Base-by-base conservation (phyloP, 306 rosid species). In the Quillaja saponaria region DNA sequence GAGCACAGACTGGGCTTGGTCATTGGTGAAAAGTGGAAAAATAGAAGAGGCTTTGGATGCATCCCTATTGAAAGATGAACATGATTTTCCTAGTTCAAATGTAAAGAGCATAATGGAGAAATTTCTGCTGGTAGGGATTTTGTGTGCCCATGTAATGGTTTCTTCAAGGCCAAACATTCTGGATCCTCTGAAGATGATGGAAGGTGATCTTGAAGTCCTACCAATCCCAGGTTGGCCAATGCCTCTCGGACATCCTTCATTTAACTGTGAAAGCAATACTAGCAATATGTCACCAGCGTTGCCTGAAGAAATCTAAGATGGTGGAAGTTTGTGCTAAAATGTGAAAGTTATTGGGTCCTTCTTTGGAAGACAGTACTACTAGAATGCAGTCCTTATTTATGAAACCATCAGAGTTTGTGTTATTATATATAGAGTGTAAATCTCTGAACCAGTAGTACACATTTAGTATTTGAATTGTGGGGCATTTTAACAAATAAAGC, bases 1-100 rank as follows among this genome's bases (percentile, higher is more conserved):
- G 80, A 67, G 79, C 58, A 80, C 85, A 0, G 88, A 83, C 55
- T 83, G 83, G 88, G 88, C 66, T 38, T 83, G 85, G 88, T 76
- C 85, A 3, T 39, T 80, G 48, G 64, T 76, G 19, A 83, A 73
- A 74, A 67, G 66, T 25, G 81, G 85, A 13, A 70, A 67, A 60
- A 46, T 71, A 10, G 81, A 68, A 34, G 48, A 63, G 53, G 80
- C 81, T 49, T n/a, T 83, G 13, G 80, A 79, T 13, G 45, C 61
- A 6, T 73, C 78, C 3, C 47, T 83, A 55, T 13, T 69, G 48
- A 63, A 40, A 25, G 72, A 79, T 10, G 77, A 57, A 19, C 80
- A 72, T 39, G 46, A 3, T 41, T 3, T 61, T 11, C 52, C 53
- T 13, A 77, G 67, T 63, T 62, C 73, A 1, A 82, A 82, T 61